Evolutionary conservation across 495 filamentous ascomycete species (phyloP).

Genomic region (Aspergillus coremiiformis): DNA sequence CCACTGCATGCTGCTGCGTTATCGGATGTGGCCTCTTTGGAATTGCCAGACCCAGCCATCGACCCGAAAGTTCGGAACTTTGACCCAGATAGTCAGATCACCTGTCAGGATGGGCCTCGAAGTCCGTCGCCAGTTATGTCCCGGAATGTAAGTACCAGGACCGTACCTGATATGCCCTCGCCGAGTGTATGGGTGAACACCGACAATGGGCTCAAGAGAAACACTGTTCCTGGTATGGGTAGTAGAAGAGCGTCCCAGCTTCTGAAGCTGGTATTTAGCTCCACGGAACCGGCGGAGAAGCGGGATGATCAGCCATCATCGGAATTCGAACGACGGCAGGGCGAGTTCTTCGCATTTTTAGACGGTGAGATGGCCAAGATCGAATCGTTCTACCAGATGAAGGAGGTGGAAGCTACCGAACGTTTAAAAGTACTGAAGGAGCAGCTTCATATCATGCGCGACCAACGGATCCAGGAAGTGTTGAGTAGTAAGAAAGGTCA

Average conservation of each 20-base stretch:
- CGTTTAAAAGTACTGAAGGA: slow-evolving; percentile 63
- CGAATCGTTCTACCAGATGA: slow-evolving; percentile 73
- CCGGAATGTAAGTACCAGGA: slow-evolving; percentile 15
- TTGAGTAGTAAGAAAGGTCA: slow-evolving; percentile 25
- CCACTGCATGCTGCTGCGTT: slow-evolving; percentile 28
- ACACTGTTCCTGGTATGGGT: slow-evolving; percentile 13
- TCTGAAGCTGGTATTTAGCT: slow-evolving; percentile 32
- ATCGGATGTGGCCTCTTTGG: slow-evolving; percentile 45
- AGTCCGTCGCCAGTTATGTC: slow-evolving; percentile 26
- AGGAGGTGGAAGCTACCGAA: slow-evolving; percentile 70
- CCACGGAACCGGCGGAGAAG: slow-evolving; percentile 23
- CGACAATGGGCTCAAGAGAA: slow-evolving; percentile 9
- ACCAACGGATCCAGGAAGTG: slow-evolving; percentile 68
- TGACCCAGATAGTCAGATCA: slow-evolving; percentile 18
- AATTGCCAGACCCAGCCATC: slow-evolving; percentile 71
- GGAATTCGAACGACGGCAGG: slow-evolving; percentile 54
- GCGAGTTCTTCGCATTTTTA: slow-evolving; percentile 73
- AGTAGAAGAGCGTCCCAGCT: slow-evolving; percentile 25
- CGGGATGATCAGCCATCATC: slow-evolving; percentile 30
- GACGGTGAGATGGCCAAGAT: slow-evolving; percentile 78
- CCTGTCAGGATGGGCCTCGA: slow-evolving; percentile 6
- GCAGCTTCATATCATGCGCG: slow-evolving; percentile 83
- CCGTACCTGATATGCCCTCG: slow-evolving; percentile 3
- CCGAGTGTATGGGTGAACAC: slow-evolving; percentile 9
- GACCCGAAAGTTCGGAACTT: slow-evolving; percentile 33